Evolutionary conservation across 2,329 filamentous ascomycete genomes (phyloP).

Genomic region (Aureobasidium namibiae): DNA sequence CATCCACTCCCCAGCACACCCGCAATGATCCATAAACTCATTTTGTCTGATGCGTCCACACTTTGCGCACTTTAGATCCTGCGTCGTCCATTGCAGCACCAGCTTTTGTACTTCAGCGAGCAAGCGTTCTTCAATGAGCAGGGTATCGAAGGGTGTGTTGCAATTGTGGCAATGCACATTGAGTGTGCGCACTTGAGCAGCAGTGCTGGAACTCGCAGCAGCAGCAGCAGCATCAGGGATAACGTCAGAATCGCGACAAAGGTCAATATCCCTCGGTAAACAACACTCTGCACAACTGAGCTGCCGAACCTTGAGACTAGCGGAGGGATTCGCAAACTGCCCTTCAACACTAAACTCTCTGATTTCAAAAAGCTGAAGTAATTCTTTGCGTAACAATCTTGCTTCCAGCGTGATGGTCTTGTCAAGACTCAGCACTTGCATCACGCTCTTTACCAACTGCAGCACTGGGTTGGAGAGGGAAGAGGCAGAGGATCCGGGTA

Average conservation of each 20-base stretch:
- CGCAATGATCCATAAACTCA: conserved; percentile 95
- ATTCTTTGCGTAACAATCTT: conserved; percentile 76
- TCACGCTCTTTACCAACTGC: conserved; percentile 84
- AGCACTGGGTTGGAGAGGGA: conserved; percentile 69
- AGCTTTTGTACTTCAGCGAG: conserved; percentile 67
- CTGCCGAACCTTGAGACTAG: conserved; percentile 63
- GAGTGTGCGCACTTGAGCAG: conserved; percentile 1
- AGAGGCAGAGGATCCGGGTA: conserved; percentile 53
- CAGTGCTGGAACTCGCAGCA: too few species aligned
- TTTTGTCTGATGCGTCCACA: conserved; percentile 62
- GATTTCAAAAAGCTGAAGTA: conserved; percentile 84
- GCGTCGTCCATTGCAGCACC: conserved; percentile 73
- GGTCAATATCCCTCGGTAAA: conserved; percentile 76
- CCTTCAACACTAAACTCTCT: conserved; percentile 86
- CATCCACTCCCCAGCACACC: conserved; percentile 80
- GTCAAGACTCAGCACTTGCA: conserved; percentile 86
- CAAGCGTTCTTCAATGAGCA: conserved; percentile 75
- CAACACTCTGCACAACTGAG: conserved; percentile 88
- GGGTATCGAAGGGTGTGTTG: conserved; percentile 63
- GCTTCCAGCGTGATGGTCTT: conserved; percentile 86
- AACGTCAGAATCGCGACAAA: conserved; percentile 82
- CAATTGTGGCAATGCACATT: conserved; percentile 60
- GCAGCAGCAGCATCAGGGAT: conserved; percentile 31
- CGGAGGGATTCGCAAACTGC: conserved; percentile 78
- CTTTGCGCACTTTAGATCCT: conserved; percentile 82